Evolutionary conservation across 345 rosid genomes (phyloP), one percentile per base, ranked within the genome.

Genomic region (Eucalyptus tenuipes): DNA sequence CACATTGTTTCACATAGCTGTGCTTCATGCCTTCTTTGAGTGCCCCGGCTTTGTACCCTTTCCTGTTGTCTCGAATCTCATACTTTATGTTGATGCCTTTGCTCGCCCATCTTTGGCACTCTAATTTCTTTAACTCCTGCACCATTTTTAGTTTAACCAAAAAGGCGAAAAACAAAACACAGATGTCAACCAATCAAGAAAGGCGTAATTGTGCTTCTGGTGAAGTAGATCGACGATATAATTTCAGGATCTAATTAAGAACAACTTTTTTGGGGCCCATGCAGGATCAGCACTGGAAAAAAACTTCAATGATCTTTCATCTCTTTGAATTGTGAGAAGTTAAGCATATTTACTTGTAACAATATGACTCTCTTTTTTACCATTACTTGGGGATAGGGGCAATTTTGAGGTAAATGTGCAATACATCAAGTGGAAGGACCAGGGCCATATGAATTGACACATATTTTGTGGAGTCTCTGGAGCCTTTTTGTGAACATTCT

Each of bases 41-140:
- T 37, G 99, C 97, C 47, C 99, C 98, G 5, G 98, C 96, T 90
- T 95, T 97, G 92, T 92, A 96, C 3, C 98, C 99, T 88, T 95
- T 94, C 89, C 98, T 91, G 89, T 92, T 92, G 81, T 93, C 94
- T 90, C 98, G 93, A 49, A 93, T 91, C 87, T 97, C 98, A 8
- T 95, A 92, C 89, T 92, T 94, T 86, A 96, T 93, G 89, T 91
- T 95, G 49, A 95, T 90, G 57, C 99, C 99, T 94, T 97, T 93
- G 71, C 92, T 94, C 85, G 88, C 93, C 99, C 99, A 95, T 89
- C 95, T 94, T 71, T 94, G 90, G 88, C 98, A 96, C 91, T 97
- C 98, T 49, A 92, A n/a, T 87, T 93, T 91, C 90, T 96, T 97
- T 88, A 96, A 52, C 47, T 91, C 92, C 99, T 97, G 92, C 88